Percentiles rank a stretch among this genome's conserved stretches.
phyloP scores from a whole-genome alignment of 495 filamentous ascomycete genomes.

The Halenospora varia region DNA sequence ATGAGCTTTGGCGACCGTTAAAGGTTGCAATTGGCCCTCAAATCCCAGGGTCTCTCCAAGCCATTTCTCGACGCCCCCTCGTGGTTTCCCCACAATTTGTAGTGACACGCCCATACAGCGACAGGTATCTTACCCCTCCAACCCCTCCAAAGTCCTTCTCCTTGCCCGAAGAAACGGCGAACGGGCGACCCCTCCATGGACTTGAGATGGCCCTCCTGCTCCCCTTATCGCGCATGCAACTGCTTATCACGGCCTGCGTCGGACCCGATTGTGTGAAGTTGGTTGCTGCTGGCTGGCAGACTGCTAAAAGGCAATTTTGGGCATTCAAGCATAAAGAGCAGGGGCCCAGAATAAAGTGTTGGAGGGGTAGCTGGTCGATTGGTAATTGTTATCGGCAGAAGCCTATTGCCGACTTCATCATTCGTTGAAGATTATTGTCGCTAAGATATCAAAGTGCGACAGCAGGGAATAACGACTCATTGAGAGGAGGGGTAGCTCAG shows the following conservation, averaged over 20 bases:
- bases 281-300: too few relatives aligned
- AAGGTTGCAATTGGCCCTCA: neutral
- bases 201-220: neutral
- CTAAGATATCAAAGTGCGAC: neutral
- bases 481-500: neutral
- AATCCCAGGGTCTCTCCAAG: neutral
- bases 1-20: neutral
- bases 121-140: neutral
- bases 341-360: neutral
- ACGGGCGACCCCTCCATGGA: too few relatives aligned
- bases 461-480: neutral
- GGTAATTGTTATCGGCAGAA: neutral
- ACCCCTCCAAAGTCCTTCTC: neutral
- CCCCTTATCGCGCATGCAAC: neutral
- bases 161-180: slow-evolving; percentile 2
- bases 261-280: neutral
- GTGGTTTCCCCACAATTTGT: neutral
- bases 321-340: too few relatives aligned
- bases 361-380: neutral
- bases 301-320: too few relatives aligned
- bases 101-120: neutral
- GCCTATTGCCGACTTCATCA: neutral
- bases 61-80: neutral
- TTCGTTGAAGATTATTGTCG: neutral
- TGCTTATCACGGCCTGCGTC: neutral